These are phyloP conservation scores for Lanzia echinophila DNA, from an alignment of 2,329 filamentous ascomycete genomes.

Conservation along the genomic window DNA sequence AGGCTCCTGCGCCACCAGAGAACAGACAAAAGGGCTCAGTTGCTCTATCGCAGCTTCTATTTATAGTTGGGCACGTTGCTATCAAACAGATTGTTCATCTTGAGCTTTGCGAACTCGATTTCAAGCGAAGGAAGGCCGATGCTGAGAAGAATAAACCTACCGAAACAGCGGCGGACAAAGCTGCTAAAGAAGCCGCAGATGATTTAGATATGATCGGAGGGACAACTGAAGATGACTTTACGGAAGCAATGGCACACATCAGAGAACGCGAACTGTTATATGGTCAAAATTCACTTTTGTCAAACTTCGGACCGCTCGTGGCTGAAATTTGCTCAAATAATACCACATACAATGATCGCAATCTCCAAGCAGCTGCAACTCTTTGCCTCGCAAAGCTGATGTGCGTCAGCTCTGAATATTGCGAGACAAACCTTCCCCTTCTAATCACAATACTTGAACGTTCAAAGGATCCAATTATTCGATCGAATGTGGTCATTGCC, in stretches of 20 bases:
- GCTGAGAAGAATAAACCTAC: conserved; percentile 60
- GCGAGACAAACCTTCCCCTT: conserved; percentile 83
- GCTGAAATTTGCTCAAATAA: conserved; percentile 93
- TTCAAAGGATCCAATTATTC: conserved; percentile 83
- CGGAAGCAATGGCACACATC: conserved; percentile 77
- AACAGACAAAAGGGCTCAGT: conserved; percentile 62
- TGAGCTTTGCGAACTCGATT: conserved; percentile 94
- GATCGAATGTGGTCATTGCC: conserved; percentile 93
- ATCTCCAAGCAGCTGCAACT: conserved; percentile 86
- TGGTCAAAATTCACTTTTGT: conserved; percentile 75
- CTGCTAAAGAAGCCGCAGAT: conserved; percentile 64
- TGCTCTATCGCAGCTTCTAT: conserved; percentile 81
- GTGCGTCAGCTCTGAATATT: conserved; percentile 97
- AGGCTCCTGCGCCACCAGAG: conserved; percentile 14
- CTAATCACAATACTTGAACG: conserved; percentile 98
- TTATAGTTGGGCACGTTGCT: conserved; percentile 91
- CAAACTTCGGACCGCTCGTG: conserved; percentile 85
- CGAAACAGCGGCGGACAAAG: conserved; percentile 42
- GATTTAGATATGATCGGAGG: conserved; percentile 95
- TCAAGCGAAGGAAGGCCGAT: conserved; percentile 91
- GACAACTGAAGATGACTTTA: conserved; percentile 91
- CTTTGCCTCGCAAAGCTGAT: conserved; percentile 96
- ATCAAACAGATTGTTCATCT: conserved; percentile 99
- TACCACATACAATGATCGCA: conserved; percentile 81
- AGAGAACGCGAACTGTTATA: conserved; percentile 80